Evolutionary conservation across 2,329 filamentous ascomycete genomes (phyloP).

Genomic region (Stylonectria norvegica): DNA sequence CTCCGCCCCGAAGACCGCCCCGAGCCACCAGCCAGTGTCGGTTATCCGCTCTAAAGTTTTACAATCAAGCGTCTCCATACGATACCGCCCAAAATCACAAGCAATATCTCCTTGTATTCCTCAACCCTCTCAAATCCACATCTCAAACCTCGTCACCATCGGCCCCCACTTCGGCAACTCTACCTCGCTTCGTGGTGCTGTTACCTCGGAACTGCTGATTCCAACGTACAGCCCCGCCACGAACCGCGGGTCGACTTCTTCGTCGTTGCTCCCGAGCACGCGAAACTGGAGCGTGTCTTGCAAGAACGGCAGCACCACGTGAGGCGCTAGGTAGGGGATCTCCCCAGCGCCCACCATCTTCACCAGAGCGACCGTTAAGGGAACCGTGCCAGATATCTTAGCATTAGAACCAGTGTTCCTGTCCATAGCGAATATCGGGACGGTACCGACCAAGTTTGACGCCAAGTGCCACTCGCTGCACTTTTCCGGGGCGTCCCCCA

Average conservation of each 20-base stretch:
- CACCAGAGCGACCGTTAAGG: slow-evolving; percentile 49
- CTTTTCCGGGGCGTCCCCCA: slow-evolving; percentile 51
- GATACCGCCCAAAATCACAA: neutral
- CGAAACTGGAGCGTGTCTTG: slow-evolving; percentile 34
- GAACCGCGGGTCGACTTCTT: slow-evolving; percentile 20
- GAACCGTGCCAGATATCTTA: slow-evolving; percentile 48
- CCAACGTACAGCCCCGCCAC: slow-evolving; percentile 31
- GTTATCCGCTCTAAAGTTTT: neutral
- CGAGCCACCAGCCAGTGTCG: neutral
- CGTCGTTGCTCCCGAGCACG: slow-evolving; percentile 26
- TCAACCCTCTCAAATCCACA: slow-evolving; percentile 21
- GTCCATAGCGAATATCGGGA: slow-evolving; percentile 52
- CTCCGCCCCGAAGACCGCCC: neutral
- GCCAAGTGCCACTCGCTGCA: slow-evolving; percentile 48
- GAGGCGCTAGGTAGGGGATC: slow-evolving; percentile 37
- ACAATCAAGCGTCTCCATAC: neutral
- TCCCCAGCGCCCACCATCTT: slow-evolving; percentile 37
- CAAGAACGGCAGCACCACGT: slow-evolving; percentile 42
- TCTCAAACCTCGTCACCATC: slow-evolving; percentile 18
- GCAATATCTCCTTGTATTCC: neutral
- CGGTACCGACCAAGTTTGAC: slow-evolving; percentile 57
- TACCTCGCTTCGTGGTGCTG: slow-evolving; percentile 19
- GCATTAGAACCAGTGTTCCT: slow-evolving; percentile 30
- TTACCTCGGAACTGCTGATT: slow-evolving; percentile 31
- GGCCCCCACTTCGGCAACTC: slow-evolving; percentile 30